Conservation (phyloP, 2,329 filamentous ascomycete species). For the Zymoseptoria tritici region DNA sequence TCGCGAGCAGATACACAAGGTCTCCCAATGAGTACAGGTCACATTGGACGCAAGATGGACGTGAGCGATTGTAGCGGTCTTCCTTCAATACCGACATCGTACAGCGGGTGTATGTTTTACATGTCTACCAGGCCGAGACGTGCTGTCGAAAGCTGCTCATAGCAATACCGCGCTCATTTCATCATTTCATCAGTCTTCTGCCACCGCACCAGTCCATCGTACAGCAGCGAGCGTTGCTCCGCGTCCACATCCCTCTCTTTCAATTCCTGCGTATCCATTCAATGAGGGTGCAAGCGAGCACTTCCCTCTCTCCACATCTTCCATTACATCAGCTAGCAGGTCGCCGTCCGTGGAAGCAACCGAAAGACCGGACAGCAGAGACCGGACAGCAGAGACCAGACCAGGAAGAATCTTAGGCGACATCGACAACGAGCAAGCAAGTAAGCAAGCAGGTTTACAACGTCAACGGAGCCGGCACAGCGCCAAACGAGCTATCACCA, state of each 20-base stretch:
- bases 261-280: too few relatives aligned
- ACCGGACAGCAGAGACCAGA: too few relatives aligned
- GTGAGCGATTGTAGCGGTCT: too few relatives aligned
- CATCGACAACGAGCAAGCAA: not conserved
- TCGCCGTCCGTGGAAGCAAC: too few relatives aligned
- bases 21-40: too few relatives aligned
- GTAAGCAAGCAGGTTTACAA: constrained; percentile 13
- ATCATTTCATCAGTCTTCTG: not conserved
- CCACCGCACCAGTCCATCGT: not conserved
- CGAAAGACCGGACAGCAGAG: too few relatives aligned
- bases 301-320: too few relatives aligned
- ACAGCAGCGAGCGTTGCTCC: not conserved
- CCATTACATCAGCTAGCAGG: too few relatives aligned
- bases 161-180: not conserved
- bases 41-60: too few relatives aligned
- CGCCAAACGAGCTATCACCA: constrained; percentile 29
- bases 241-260: not conserved
- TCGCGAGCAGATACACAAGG: too few relatives aligned
- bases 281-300: too few relatives aligned
- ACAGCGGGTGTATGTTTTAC: not conserved
- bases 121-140: not conserved
- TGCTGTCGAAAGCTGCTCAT: not conserved
- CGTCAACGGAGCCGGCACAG: constrained; percentile 26
- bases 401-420: not conserved
- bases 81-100: not conserved